These are phyloP conservation scores for Ajuga chamaepitys DNA, from an alignment of 257 asterid species.

Conservation along the genomic window DNA sequence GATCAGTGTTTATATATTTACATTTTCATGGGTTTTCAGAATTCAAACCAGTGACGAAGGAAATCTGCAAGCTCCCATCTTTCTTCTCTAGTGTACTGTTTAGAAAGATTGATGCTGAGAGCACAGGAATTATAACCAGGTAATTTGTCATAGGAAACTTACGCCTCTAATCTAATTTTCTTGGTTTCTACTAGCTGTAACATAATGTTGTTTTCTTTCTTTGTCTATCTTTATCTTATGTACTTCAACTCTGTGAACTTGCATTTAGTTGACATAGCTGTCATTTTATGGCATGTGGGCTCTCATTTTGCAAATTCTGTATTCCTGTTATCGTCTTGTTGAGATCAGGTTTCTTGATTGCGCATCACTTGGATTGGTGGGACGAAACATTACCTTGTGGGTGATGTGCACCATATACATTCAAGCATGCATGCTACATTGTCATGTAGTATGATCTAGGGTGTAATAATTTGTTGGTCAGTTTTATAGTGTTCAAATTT, in stretches of 20 bases:
- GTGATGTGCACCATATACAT: neutral
- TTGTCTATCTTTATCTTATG: neutral
- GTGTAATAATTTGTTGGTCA: neutral
- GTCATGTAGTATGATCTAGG: neutral
- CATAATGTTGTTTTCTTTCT: neutral
- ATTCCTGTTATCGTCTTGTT: neutral
- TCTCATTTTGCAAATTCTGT: neutral
- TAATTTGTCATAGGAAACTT: slow-evolving; percentile 14
- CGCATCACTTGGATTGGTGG: neutral
- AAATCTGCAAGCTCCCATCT: slow-evolving; percentile 97
- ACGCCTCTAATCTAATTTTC: neutral
- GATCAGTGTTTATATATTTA: neutral
- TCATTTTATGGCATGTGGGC: neutral
- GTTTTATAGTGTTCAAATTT: neutral
- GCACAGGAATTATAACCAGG: slow-evolving; percentile 81
- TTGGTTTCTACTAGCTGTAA: neutral
- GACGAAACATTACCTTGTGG: neutral
- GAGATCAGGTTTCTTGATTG: neutral
- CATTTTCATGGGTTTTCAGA: slow-evolving; percentile 45
- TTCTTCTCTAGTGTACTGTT: slow-evolving; percentile 85
- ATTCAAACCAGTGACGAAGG: slow-evolving; percentile 87
- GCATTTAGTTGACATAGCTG: neutral
- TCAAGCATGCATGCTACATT: neutral
- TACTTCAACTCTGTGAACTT: neutral
- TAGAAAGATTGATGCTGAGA: slow-evolving; percentile 67